phyloP scores from a whole-genome alignment of 352 stramenopile species.

The Globisporangium takayamanum region DNA sequence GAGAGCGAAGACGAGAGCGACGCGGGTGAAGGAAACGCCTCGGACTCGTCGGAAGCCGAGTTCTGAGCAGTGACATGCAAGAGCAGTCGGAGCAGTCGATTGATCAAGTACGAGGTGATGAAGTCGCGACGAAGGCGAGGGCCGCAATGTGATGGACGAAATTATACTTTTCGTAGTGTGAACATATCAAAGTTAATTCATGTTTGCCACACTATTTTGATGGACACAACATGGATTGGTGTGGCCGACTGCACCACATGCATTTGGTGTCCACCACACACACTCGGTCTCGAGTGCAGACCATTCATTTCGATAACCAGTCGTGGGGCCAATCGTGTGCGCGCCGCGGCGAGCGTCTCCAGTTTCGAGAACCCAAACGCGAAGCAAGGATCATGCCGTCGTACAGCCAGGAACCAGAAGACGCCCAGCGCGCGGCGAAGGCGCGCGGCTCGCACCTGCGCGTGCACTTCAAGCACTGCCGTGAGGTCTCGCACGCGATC shows the following conservation, averaged over 20 bases:
- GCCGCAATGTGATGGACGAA: no score
- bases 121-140: no score
- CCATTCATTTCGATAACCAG: constrained; percentile 23
- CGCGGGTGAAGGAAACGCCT: constrained; percentile 17
- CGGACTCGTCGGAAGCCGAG: constrained; percentile 32
- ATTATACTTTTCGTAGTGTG: no score
- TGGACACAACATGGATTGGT: not conserved
- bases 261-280: not conserved
- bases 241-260: not conserved
- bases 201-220: no score
- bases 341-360: constrained; percentile 1
- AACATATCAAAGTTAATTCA: no score
- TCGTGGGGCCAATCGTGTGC: constrained; percentile 7
- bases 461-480: constrained; percentile 99
- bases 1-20: constrained; percentile 7
- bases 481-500: constrained; percentile 97
- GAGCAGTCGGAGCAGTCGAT: not conserved
- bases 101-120: not conserved
- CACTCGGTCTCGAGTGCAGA: constrained; percentile 5
- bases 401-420: constrained; percentile 90
- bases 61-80: constrained; percentile 15
- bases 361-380: constrained; percentile 73
- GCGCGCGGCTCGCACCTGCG: constrained; percentile 94
- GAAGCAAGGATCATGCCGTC: constrained; percentile 76
- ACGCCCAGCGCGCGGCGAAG: constrained; percentile 89